Evolutionary conservation across 1,284 basidiomycete species (phyloP), one percentile per base, ranked within the genome.

Genomic region (Sanghuangporus weigelae): DNA sequence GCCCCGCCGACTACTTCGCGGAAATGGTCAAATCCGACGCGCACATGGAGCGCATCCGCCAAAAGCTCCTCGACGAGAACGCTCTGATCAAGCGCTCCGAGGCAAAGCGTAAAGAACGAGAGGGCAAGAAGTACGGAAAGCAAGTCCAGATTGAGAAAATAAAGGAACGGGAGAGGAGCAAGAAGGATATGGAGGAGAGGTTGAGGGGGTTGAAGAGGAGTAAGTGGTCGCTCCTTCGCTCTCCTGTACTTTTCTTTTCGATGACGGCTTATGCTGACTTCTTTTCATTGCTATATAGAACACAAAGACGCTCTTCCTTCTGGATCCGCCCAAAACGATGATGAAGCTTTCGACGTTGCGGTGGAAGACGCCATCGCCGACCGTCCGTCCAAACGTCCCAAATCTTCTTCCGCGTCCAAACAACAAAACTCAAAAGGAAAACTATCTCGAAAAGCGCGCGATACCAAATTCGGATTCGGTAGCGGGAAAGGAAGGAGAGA

Each of bases 1-100:
- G 97, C n/a, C 96, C 96, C 0, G 71, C 84, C 0, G 97, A 99
- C 78, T 99, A 95, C 76, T 99, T 98, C 71, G 96, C 96, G 21
- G 96, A 99, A 78, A 99, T 99, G 96, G 91, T 98, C 71, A 99
- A 99, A 78, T 90, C 89, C 31, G 97, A 99, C 72, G 83, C 93
- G 23, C 97, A 99, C 78, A 99, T 99, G 97, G 95, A 98, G 74
- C 87, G 94, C 56, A 93, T 99, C 69, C 89, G 97, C 58, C 90
- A 95, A 70, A 86, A 91, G 39, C 78, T 98, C 39, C 83, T 99
- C 31, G 93, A 98, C 74, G 96, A 99, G 74, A 79, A 82, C 35
- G 92, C 95, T 2, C 82, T 84, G 2, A 95, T 98, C 72, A 96
- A 98, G 76, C 93, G 92, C 73, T 85, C 89, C 65, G 96, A 98